These are phyloP conservation scores for Martiniozyma asiatica DNA, from an alignment of 1,139 yeast genomes.

Conservation along the genomic window DNA sequence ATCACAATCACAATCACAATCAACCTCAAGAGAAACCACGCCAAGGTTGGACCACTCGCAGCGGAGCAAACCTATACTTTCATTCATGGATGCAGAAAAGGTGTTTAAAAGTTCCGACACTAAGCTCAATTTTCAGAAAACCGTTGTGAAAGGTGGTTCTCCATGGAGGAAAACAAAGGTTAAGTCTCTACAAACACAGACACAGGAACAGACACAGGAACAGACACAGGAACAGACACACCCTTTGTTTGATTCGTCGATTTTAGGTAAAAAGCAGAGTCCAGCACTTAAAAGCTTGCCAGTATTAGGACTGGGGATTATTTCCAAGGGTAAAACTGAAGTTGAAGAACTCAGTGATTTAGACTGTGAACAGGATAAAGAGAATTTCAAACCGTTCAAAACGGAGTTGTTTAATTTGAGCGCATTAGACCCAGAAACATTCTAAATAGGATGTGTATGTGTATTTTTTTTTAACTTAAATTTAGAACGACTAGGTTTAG, in stretches of 20 bases:
- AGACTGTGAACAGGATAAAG: conserved; percentile 16
- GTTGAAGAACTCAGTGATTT: conserved; percentile 20
- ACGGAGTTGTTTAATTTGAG: conserved; percentile 3
- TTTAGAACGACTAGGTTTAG: no score
- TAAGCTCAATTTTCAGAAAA: no score
- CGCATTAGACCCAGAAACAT: conserved; percentile 4
- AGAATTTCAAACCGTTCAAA: conserved; percentile 6
- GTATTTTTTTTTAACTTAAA: no score
- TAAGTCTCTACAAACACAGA: neutral
- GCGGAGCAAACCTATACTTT: no score
- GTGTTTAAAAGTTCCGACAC: no score
- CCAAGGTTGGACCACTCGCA: neutral
- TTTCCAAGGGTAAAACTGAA: conserved; percentile 4
- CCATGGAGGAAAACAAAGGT: neutral
- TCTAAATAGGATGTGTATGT: no score
- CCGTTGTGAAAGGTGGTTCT: no score
- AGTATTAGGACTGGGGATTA: conserved; percentile 2
- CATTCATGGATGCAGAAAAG: no score
- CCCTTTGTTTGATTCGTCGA: no score
- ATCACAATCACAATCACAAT: neutral
- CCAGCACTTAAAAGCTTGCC: neutral
- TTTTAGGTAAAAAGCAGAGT: no score
- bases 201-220: no score
- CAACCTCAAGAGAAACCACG: neutral
- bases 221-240: no score